Percentiles rank a stretch among this genome's conserved stretches.
These are phyloP conservation scores for Vigna trinervia DNA, from an alignment of 306 rosid species.

Conservation along the genomic window DNA sequence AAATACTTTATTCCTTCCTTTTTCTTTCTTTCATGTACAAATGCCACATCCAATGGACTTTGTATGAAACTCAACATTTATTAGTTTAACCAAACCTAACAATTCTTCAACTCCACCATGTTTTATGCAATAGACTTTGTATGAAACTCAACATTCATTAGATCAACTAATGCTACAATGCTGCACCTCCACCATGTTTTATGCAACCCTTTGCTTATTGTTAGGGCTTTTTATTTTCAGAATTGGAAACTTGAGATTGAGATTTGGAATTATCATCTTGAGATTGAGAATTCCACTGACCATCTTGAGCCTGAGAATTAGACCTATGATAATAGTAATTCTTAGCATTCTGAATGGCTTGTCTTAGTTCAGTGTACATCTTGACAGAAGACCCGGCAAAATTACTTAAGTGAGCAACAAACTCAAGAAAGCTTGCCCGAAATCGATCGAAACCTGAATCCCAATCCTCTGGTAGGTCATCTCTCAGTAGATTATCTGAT, in stretches of 20 bases:
- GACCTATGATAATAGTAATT: constrained; percentile 35
- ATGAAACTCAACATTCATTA: constrained; percentile 35
- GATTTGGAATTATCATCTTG: constrained; percentile 50
- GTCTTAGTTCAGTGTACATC: constrained; percentile 63
- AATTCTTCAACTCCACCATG: constrained; percentile 27
- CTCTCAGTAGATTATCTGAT: constrained; percentile 53
- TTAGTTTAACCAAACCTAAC: constrained; percentile 12
- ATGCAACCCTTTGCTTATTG: constrained; percentile 17
- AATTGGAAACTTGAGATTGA: constrained; percentile 43
- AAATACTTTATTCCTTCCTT: constrained; percentile 40
- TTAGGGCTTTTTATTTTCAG: constrained; percentile 5
- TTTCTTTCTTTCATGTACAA: constrained; percentile 50
- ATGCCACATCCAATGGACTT: constrained; percentile 42
- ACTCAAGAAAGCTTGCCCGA: constrained; percentile 57
- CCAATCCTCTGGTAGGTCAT: constrained; percentile 56
- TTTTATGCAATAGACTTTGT: constrained; percentile 28
- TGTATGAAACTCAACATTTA: constrained; percentile 37
- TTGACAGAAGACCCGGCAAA: constrained; percentile 66
- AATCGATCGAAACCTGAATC: constrained; percentile 63
- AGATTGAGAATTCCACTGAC: constrained; percentile 42
- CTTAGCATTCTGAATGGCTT: constrained; percentile 54
- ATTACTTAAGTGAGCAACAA: constrained; percentile 54
- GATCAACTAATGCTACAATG: constrained; percentile 12
- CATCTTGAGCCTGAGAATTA: constrained; percentile 45
- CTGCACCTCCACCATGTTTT: constrained; percentile 24